Evolutionary conservation across 2,329 filamentous ascomycete genomes (phyloP).

Genomic region (Blumeriella jaapii): DNA sequence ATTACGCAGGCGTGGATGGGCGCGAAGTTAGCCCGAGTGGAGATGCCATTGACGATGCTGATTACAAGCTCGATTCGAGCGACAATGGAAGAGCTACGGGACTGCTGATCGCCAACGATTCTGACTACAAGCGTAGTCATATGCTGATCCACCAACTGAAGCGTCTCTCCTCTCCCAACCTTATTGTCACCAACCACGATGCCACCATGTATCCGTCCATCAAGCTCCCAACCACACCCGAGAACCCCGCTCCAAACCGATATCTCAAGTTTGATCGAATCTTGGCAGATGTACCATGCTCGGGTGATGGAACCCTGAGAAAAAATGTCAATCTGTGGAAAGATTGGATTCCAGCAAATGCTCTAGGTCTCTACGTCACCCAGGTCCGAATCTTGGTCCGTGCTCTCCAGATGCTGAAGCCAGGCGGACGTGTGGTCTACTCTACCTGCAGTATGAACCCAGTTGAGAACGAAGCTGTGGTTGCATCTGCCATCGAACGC

Average conservation of each 20-base stretch:
- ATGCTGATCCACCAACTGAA: conserved; percentile 98
- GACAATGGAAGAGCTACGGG: conserved; percentile 86
- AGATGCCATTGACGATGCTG: conserved; percentile 34
- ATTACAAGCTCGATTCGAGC: conserved; percentile 43
- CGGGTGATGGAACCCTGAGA: conserved; percentile 82
- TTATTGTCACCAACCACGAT: conserved; percentile 96
- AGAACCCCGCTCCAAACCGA: conserved; percentile 43
- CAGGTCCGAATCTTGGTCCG: conserved; percentile 85
- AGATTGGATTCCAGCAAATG: conserved; percentile 84
- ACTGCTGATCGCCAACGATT: conserved; percentile 87
- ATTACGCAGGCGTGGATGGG: conserved; percentile 49
- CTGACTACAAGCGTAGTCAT: conserved; percentile 92
- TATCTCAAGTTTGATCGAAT: conserved; percentile 98
- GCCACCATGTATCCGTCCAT: conserved; percentile 92
- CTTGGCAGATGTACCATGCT: conserved; percentile 91
- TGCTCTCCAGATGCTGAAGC: conserved; percentile 90
- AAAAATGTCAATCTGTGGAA: conserved; percentile 95
- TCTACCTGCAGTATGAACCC: conserved; percentile 99
- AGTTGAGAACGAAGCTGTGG: conserved; percentile 88
- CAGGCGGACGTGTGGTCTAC: conserved; percentile 88
- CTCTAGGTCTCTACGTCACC: conserved; percentile 73
- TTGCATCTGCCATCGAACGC: conserved; percentile 77
- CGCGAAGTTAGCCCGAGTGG: conserved; percentile 39
- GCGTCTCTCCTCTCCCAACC: conserved; percentile 87
- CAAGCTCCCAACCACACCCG: conserved; percentile 55